Conservation (phyloP, 192 early-diverging fungal genomes). For the Phycomyces blakesleeanus region DNA sequence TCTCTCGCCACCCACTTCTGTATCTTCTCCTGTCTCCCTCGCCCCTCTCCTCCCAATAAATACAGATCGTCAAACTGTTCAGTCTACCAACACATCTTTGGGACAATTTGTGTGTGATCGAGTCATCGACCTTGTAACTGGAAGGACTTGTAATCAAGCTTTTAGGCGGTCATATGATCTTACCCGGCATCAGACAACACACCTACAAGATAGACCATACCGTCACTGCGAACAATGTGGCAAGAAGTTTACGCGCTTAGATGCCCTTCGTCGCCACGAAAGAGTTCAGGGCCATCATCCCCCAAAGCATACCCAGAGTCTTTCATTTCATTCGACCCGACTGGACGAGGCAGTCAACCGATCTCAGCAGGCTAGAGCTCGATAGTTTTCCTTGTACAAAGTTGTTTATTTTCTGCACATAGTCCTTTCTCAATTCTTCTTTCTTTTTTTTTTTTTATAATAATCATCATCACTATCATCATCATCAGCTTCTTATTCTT, state of each 20-base stretch:
- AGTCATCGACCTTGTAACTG: conserved; percentile 18
- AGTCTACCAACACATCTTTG: background rate
- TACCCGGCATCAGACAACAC: conserved; percentile 34
- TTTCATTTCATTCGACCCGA: background rate
- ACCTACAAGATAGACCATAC: conserved; percentile 28
- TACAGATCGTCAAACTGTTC: background rate
- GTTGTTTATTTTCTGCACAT: conserved; percentile 4
- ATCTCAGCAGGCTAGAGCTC: conserved; percentile 5
- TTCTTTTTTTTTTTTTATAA: background rate
- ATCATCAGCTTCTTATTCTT: too few relatives aligned
- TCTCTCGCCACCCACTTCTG: conserved; percentile 1
- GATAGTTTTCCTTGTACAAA: background rate
- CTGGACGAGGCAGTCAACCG: background rate
- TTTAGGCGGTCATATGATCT: conserved; percentile 37
- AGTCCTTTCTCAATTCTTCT: background rate
- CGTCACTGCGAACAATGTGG: conserved; percentile 29
- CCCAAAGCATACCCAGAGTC: conserved; percentile 3
- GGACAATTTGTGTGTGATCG: conserved; percentile 21
- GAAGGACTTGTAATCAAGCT: conserved; percentile 24
- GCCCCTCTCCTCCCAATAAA: background rate
- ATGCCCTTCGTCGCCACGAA: conserved; percentile 35
- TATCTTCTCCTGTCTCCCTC: background rate
- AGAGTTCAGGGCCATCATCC: conserved; percentile 29
- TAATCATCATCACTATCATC: too few relatives aligned
- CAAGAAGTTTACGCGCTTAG: conserved; percentile 33